These are phyloP conservation scores for Diutina catenulata DNA, from an alignment of 1,139 yeast species.

Conservation along the genomic window DNA sequence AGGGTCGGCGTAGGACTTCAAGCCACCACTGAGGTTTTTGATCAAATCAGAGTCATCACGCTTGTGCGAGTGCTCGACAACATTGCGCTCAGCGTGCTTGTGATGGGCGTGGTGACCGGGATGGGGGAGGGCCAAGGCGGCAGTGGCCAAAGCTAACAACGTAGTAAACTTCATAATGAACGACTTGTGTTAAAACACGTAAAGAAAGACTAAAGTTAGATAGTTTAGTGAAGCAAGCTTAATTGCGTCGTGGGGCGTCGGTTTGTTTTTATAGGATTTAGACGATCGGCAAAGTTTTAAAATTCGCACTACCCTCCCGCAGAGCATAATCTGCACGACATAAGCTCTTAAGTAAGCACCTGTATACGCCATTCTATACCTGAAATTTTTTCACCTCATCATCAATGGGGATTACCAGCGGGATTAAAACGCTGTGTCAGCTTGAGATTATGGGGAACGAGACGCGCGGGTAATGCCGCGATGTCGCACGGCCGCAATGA, in stretches of 20 bases:
- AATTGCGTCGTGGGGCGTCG: neutral
- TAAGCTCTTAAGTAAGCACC: no score
- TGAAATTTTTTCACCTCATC: no score
- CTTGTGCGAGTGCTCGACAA: neutral
- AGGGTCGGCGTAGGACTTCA: constrained; percentile 42
- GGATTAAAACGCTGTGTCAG: no score
- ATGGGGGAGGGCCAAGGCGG: constrained; percentile 1
- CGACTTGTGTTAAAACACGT: neutral
- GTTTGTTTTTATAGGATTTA: constrained; percentile 4
- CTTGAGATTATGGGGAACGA: no score
- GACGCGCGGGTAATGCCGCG: no score
- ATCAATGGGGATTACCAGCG: no score
- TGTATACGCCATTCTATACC: no score
- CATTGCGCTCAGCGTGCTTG: constrained; percentile 1
- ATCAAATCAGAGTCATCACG: neutral
- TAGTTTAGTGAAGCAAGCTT: constrained; percentile 3
- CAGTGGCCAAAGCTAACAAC: neutral
- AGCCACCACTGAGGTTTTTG: constrained; percentile 35
- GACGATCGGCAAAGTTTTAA: no score
- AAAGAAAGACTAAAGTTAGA: constrained; percentile 4
- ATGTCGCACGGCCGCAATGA: no score
- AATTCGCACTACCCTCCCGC: no score
- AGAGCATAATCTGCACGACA: no score
- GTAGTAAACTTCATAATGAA: constrained; percentile 1
- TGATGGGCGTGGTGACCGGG: constrained; percentile 5